A percentile compares a stretch with the other conserved stretches of the same genome.
Evolutionary conservation across 257 asterid genomes (phyloP).

Genomic region (Solanum verrucosum): DNA sequence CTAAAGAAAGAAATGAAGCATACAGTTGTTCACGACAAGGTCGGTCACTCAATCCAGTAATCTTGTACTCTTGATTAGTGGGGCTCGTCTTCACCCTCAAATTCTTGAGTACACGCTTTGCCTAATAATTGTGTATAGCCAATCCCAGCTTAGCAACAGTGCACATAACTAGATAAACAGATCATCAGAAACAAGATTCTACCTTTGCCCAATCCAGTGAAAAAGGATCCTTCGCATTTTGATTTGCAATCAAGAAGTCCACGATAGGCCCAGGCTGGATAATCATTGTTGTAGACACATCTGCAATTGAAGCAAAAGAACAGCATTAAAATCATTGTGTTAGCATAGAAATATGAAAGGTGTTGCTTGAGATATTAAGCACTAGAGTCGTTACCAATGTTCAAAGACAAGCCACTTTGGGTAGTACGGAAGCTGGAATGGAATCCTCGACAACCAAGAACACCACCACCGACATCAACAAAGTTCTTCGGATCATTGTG

Average conservation of each 20-base stretch:
- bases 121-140: constrained; percentile 28
- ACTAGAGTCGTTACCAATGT: constrained; percentile 44
- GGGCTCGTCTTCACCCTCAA: constrained; percentile 67
- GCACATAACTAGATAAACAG: not conserved
- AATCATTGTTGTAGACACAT: constrained; percentile 86
- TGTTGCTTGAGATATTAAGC: not conserved
- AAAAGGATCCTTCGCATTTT: constrained; percentile 65
- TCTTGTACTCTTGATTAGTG: constrained; percentile 73
- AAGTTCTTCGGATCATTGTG: constrained; percentile 64
- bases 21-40: constrained; percentile 67
- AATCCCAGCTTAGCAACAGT: not conserved
- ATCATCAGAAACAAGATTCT: not conserved
- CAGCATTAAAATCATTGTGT: not conserved
- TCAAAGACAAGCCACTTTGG: constrained; percentile 78
- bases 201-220: constrained; percentile 81
- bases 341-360: not conserved
- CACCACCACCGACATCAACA: constrained; percentile 82
- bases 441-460: constrained; percentile 84
- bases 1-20: not conserved
- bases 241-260: constrained; percentile 67
- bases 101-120: constrained; percentile 70
- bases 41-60: constrained; percentile 73
- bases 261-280: constrained; percentile 72
- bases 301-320: constrained; percentile 18
- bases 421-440: constrained; percentile 81